These are phyloP conservation scores for Artemisia princeps DNA, from an alignment of 140 eudicot genomes.

Conservation along the genomic window DNA sequence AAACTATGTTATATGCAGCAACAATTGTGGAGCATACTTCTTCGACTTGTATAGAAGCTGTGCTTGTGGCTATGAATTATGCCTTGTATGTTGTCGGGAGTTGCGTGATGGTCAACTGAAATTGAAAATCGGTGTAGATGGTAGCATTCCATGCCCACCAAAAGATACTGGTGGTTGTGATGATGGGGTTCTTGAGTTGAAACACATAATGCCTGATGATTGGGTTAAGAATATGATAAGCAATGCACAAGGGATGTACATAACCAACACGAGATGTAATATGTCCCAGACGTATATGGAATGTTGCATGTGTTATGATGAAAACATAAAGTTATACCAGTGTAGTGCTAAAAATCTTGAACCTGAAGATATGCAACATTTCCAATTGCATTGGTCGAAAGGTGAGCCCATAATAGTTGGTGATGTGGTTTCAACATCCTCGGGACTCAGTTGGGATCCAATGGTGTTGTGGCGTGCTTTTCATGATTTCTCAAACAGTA, in stretches of 20 bases:
- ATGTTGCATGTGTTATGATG: not conserved
- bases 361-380: constrained; percentile 43
- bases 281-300: not conserved
- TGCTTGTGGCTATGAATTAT: constrained; percentile 33
- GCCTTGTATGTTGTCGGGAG: constrained; percentile 39
- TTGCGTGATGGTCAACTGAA: constrained; percentile 22
- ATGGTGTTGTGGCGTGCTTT: constrained; percentile 86
- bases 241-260: not conserved
- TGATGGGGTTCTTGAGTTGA: not conserved
- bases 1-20: constrained; percentile 23
- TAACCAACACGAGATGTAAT: not conserved
- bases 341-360: constrained; percentile 28
- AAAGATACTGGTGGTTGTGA: not conserved
- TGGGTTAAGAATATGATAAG: not conserved
- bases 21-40: constrained; percentile 33
- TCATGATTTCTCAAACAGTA: constrained; percentile 31
- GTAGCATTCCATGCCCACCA: not conserved
- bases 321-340: not conserved
- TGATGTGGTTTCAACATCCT: constrained; percentile 48
- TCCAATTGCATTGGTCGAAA: constrained; percentile 61
- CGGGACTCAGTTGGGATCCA: constrained; percentile 83
- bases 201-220: not conserved
- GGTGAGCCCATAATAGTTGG: constrained; percentile 72
- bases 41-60: constrained; percentile 38
- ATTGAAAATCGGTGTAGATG: not conserved